Evolutionary conservation across 1,284 basidiomycete species (phyloP), one percentile per base, ranked within the genome.

Genomic region (Schizophyllum commune): DNA sequence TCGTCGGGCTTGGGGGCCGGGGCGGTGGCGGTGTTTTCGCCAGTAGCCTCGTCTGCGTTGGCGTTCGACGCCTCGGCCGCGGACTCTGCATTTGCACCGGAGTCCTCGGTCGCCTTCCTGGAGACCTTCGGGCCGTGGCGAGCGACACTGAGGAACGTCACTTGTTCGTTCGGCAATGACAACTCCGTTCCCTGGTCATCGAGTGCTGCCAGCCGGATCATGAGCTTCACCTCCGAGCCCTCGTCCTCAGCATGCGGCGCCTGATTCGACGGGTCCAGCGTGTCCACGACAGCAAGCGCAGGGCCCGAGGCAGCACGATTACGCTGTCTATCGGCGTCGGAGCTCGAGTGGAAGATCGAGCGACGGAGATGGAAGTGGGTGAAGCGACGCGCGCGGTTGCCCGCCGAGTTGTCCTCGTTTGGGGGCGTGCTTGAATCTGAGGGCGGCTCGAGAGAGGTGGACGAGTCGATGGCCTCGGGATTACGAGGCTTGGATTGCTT

Each of bases 81-180:
- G 32, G 56, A 7, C 51, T 52, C 51, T 52, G 17, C 53, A 13
- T 21, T 19, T 3, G 22, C 57, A 22, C 27, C 34, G n/a, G 59
- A 9, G 19, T 59, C 60, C 9, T 34, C 58, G 34, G 27, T 27
- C 3, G 51, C 58, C 8, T 34, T 11, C 17, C 8, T 52, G 22
- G 13, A 22, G 20, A 53, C 32, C 7, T 34, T 62, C 59, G 20
- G 61, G 1, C 89, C 91, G 62, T 90, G 80, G 47, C 91, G 82
- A n/a, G 90, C 84, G 62, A 96, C 82, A 63, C 93, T 88, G 56
- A 96, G 79, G 71, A 94, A 94, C 0, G 92, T 95, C 27, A 85
- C 81, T 73, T 96, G 93, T 62, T 93, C 89, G 70, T 96, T 96
- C 6, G 82, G 79, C 11, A 83, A 80, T 7, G 81, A 74, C 19